Conservation (phyloP, 169 alveolate genomes). For the Plasmodium knowlesi region DNA sequence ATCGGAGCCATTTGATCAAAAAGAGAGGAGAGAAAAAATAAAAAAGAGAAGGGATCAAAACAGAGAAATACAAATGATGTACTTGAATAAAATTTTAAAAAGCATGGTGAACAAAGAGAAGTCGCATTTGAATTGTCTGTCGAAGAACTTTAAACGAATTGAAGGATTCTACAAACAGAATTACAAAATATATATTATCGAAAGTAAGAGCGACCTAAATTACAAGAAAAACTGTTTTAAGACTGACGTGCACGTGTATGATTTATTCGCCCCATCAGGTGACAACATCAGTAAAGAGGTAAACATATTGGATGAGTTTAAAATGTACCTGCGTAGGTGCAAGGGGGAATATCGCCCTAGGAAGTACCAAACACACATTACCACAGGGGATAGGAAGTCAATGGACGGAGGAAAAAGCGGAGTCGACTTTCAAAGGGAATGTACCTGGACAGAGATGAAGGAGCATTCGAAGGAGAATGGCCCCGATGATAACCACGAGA, state of each 20-base stretch:
- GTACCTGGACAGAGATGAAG: neutral
- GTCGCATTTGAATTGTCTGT: slow-evolving; percentile 41
- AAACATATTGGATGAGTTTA: slow-evolving; percentile 28
- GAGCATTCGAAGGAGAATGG: neutral
- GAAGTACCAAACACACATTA: neutral
- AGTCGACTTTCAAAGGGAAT: too few relatives aligned
- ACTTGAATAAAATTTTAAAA: slow-evolving; percentile 59
- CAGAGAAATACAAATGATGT: slow-evolving; percentile 3
- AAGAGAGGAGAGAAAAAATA: neutral
- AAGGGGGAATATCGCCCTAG: neutral
- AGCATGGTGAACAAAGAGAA: slow-evolving; percentile 34
- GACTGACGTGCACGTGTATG: slow-evolving; percentile 9
- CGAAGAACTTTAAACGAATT: slow-evolving; percentile 59
- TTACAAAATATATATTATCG: slow-evolving; percentile 32
- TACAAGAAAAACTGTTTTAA: slow-evolving; percentile 22
- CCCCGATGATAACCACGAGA: neutral
- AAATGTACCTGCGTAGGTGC: slow-evolving; percentile 12
- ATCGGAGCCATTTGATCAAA: neutral
- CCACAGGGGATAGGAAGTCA: neutral
- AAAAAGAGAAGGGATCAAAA: neutral
- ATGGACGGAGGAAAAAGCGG: neutral
- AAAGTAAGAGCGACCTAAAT: slow-evolving; percentile 9
- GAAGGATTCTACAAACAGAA: slow-evolving; percentile 51
- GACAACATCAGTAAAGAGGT: neutral
- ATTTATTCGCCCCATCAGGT: neutral